phyloP scores from a whole-genome alignment of 2,329 filamentous ascomycete genomes.

The Conoideocrella luteorostrata region DNA sequence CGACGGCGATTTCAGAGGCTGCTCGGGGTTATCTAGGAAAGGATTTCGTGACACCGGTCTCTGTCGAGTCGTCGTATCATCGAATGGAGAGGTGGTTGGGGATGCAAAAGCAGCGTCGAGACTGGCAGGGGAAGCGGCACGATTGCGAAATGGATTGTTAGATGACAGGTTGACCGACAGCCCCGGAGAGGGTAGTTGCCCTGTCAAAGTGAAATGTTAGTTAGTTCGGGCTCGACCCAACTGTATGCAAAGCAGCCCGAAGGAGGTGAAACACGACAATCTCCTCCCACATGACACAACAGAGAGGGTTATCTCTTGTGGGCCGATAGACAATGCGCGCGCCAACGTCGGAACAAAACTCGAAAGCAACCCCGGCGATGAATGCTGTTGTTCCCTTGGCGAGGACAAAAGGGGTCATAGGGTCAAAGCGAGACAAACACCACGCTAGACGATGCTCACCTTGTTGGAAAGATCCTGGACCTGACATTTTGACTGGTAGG shows the following conservation, averaged over 20 bases:
- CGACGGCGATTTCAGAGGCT: constrained; percentile 35
- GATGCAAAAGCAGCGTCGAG: constrained; percentile 26
- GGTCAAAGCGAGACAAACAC: not conserved
- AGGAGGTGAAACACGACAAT: constrained; percentile 18
- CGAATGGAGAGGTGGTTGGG: constrained; percentile 50
- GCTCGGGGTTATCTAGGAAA: constrained; percentile 56
- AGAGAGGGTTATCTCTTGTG: constrained; percentile 4
- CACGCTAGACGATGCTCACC: constrained; percentile 9
- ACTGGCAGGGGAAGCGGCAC: constrained; percentile 53
- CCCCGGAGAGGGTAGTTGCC: constrained; percentile 24
- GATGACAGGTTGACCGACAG: constrained; percentile 65
- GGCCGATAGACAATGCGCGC: constrained; percentile 6
- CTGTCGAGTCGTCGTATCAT: constrained; percentile 44
- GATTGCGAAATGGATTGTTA: constrained; percentile 77
- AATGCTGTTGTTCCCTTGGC: not conserved
- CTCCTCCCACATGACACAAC: constrained; percentile 11
- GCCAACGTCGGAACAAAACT: not conserved
- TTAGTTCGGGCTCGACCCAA: constrained; percentile 4
- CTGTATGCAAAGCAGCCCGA: constrained; percentile 1
- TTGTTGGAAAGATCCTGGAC: constrained; percentile 10
- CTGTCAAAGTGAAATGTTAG: constrained; percentile 11
- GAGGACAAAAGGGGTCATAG: not conserved
- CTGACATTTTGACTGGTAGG: constrained; percentile 11
- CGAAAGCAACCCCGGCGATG: not conserved
- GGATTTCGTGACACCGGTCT: constrained; percentile 66